Base-by-base conservation (phyloP, 169 alveolate species). In the Blepharisma undulans region DNA sequence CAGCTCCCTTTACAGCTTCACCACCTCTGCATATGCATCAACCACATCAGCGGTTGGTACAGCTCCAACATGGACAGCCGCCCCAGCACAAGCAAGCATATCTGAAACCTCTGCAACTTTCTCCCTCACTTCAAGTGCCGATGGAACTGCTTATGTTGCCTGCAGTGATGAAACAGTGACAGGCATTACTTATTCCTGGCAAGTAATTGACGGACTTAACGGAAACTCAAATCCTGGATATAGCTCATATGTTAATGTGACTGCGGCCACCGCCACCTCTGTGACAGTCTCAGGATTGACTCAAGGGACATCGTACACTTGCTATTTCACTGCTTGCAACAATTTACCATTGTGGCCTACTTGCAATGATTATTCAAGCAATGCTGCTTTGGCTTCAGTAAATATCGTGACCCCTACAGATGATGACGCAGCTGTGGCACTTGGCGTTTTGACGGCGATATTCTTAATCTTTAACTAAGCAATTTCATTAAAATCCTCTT, bases 241-340 rank as follows among this genome's bases (percentile, higher is more conserved):
- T 25, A 18, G n/a, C 18, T 0, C 48, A 74, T 25, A 29, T 18
- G 80, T 25, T 8, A 22, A 74, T 4, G 16, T 8, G 16, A 74
- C 80, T 8, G 36, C 29, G 0, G 27, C 12, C 29, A 74, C 80
- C 8, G 16, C 18, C 10, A 18, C 80, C 80, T 14, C 27, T 29
- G 8, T 74, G 18, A 74, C 80, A 14, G 36, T 74, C 0, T 48
- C 66, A 3, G 80, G 33, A 8, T 74, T 74, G 18, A 2, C 80
- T 25, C 80, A 22, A 25, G 80, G 80, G 18, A 74, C 48, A 10
- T 14, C 7, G 10, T 74, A 74, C 16, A 10, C 8, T 8, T 74
- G 80, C 80, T 74, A 74, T 5, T 74, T 74, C 33, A 25, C 80
- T 74, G 80, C 80, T 74, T 74, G 80, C 80, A 29, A 74, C 80